Percentiles rank a stretch among this genome's conserved stretches.
Conservation (phyloP, 495 filamentous ascomycete genomes). For the Xylaria acuta region DNA sequence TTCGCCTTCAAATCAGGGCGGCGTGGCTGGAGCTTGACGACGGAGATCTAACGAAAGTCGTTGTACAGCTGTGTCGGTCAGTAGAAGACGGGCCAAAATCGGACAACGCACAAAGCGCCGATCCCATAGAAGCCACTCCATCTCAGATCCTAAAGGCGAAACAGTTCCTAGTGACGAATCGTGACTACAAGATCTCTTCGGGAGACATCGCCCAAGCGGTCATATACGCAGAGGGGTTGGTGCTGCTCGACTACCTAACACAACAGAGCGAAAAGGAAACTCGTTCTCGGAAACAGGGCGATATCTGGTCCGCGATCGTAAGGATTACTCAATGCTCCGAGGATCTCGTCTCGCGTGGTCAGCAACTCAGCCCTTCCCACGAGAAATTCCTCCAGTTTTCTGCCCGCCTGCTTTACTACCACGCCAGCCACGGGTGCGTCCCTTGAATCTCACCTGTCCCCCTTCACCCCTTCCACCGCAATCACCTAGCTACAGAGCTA, state of each 20-base stretch:
- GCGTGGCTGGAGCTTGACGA: constrained; percentile 69
- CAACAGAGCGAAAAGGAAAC: constrained; percentile 40
- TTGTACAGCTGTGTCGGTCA: constrained; percentile 51
- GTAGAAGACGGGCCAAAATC: constrained; percentile 15
- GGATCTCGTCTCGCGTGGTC: constrained; percentile 44
- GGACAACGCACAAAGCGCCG: constrained; percentile 16
- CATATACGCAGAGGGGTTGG: constrained; percentile 65
- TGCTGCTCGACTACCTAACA: constrained; percentile 69
- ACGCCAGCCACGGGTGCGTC: constrained; percentile 60
- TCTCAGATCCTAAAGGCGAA: constrained; percentile 61
- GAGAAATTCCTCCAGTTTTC: constrained; percentile 72
- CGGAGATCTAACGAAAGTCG: constrained; percentile 52
- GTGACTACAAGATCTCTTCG: constrained; percentile 62
- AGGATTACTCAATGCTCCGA: constrained; percentile 46
- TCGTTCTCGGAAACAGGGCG: constrained; percentile 48
- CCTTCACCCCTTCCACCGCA: neutral
- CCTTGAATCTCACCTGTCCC: neutral
- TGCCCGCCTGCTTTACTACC: constrained; percentile 70
- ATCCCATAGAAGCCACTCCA: constrained; percentile 16
- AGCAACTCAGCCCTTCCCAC: constrained; percentile 40
- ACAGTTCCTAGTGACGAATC: constrained; percentile 61
- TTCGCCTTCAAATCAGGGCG: constrained; percentile 36
- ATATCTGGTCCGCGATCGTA: constrained; percentile 56
- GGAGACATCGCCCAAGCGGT: constrained; percentile 51
- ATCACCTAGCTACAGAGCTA: constrained; percentile 23